Evolutionary conservation across 768 basidiomycete genomes (phyloP).

Genomic region (Russula sp.): DNA sequence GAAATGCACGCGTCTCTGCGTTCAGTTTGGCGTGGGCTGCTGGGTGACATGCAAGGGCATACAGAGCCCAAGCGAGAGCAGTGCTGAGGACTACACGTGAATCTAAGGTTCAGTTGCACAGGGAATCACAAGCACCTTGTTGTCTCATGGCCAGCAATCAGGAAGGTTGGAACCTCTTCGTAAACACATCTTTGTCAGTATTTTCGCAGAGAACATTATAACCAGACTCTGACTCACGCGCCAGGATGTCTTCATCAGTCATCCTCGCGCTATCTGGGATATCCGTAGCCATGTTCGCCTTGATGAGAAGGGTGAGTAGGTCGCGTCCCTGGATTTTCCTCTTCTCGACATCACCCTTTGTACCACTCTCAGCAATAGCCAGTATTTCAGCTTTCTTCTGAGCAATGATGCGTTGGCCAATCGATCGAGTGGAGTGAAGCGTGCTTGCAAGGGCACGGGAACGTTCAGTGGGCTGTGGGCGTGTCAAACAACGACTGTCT

Average conservation of each 20-base stretch:
- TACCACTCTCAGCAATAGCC: slow-evolving; percentile 23
- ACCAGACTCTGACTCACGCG: slow-evolving; percentile 33
- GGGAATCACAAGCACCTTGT: slow-evolving; percentile 33
- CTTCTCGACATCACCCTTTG: slow-evolving; percentile 29
- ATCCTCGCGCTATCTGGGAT: slow-evolving; percentile 46
- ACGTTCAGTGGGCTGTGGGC: slow-evolving; percentile 6
- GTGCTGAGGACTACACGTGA: slow-evolving; percentile 24
- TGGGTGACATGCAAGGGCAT: slow-evolving; percentile 41
- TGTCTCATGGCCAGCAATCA: slow-evolving; percentile 55
- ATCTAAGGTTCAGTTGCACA: neutral
- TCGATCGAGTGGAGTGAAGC: slow-evolving; percentile 20
- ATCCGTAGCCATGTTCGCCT: slow-evolving; percentile 59
- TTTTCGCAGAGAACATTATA: neutral
- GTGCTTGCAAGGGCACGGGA: neutral
- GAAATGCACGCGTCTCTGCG: slow-evolving; percentile 44
- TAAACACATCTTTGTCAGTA: neutral
- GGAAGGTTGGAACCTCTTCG: slow-evolving; percentile 53
- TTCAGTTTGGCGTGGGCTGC: slow-evolving; percentile 49
- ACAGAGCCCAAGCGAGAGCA: slow-evolving; percentile 52
- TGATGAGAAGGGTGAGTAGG: slow-evolving; percentile 51
- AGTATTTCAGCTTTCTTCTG: slow-evolving; percentile 31
- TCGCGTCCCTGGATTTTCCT: slow-evolving; percentile 38
- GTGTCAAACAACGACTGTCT: neutral
- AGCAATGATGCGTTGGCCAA: slow-evolving; percentile 27
- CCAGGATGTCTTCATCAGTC: slow-evolving; percentile 55